Evolutionary conservation across 1,284 basidiomycete species (phyloP).

Genomic region (Amylostereum areolatum): DNA sequence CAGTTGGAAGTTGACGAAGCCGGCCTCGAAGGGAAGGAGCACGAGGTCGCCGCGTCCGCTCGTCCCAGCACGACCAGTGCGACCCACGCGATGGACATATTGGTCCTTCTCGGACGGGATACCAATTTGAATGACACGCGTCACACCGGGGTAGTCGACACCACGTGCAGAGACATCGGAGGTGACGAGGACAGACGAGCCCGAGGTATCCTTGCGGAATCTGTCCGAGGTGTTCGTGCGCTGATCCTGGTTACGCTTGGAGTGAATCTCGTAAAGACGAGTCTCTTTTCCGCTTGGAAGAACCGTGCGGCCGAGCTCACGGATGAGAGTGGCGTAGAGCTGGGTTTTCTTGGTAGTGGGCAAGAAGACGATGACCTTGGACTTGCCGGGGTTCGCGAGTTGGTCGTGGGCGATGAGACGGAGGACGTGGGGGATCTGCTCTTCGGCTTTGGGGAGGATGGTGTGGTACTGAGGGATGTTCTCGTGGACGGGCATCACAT

Average conservation of each 20-base stretch:
- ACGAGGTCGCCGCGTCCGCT: conserved; percentile 85
- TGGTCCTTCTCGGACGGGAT: conserved; percentile 67
- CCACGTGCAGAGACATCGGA: conserved; percentile 91
- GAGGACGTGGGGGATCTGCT: conserved; percentile 79
- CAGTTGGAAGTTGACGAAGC: conserved; percentile 65
- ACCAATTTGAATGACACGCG: conserved; percentile 91
- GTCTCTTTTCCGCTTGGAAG: conserved; percentile 50
- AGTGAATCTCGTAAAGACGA: conserved; percentile 81
- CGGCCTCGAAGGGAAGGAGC: conserved; percentile 78
- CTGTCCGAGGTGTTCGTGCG: conserved; percentile 61
- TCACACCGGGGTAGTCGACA: conserved; percentile 87
- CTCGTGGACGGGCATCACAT: conserved; percentile 59
- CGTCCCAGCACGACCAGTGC: conserved; percentile 78
- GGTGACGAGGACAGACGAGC: conserved; percentile 71
- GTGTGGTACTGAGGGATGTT: conserved; percentile 87
- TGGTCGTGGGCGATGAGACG: conserved; percentile 89
- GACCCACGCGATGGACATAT: conserved; percentile 90
- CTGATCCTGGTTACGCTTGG: conserved; percentile 62
- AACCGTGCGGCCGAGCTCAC: conserved; percentile 34
- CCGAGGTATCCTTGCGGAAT: conserved; percentile 62
- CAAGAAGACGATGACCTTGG: conserved; percentile 86
- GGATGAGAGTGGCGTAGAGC: conserved; percentile 64
- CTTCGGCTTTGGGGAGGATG: conserved; percentile 55
- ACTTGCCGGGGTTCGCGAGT: conserved; percentile 60
- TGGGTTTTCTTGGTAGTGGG: conserved; percentile 87